Base-by-base conservation (phyloP, 208 protist genomes). In the Acanthamoeba rhysodes region DNA sequence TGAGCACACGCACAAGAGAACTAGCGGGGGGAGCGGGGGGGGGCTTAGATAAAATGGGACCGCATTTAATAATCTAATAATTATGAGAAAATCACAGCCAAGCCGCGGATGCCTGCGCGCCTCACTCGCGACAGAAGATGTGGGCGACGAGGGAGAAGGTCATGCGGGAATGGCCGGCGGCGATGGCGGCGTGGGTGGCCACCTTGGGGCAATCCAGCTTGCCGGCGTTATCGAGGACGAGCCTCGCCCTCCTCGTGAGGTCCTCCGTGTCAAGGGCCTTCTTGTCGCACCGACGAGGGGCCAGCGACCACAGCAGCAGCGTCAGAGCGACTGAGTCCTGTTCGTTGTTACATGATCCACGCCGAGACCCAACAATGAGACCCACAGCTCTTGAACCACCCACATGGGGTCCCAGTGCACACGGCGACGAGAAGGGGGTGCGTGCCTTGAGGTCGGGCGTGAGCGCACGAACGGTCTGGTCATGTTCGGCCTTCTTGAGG, bases 401-500 rank as follows among this genome's bases (percentile, higher is more conserved):
- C 41, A 45, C 41, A 45, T 45, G 41, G 41, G 41, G 41, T 45
- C 41, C 2, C 41, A 5, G 41, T 45, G 41, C 53, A 20, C 53
- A 22, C 53, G 53, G 2, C 2, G 53, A 76, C 12, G 68, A 76
- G 72, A 41, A 20, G 34, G 68, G 68, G 68, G 34, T 16, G 14
- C 48, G 16, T 34, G 57, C 78, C 82, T 93, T 93, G 59, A 93
- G 62, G 32, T 76, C 64, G 87, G 87, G 55, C 32, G 62, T 74
- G 62, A 93, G 87, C 20, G 55, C 4, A n/a, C 34, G 62, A 62
- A 76, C 34, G 55, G 62, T 68, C 24, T 74, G 53, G 34, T 45
- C 59, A n/a, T 93, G 87, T 48, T 76, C 59, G 37, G 62, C 87
- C 64, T 93, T 68, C 64, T 93, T 76, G 62, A 93, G 64, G 62